Conservation (phyloP, 2,329 filamentous ascomycete genomes). For the Fusarium austroafricanum region DNA sequence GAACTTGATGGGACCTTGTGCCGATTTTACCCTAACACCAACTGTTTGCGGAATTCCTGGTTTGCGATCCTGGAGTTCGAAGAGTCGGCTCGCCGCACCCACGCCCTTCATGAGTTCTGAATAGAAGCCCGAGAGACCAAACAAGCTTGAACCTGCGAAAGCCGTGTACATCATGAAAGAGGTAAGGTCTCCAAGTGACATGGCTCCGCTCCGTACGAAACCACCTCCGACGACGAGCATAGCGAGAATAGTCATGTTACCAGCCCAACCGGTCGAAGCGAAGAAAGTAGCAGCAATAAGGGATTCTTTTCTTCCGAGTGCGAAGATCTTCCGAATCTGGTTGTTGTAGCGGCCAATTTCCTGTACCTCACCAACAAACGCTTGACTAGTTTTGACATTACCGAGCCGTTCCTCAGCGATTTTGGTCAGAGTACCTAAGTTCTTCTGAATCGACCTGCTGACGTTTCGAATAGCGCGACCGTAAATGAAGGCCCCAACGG, state of each 20-base stretch:
- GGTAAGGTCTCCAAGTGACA: slow-evolving; percentile 91
- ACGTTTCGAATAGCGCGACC: slow-evolving; percentile 89
- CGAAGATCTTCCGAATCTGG: slow-evolving; percentile 92
- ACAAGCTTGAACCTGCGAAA: slow-evolving; percentile 85
- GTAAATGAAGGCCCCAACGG: slow-evolving; percentile 90
- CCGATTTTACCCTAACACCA: slow-evolving; percentile 81
- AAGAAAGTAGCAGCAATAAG: slow-evolving; percentile 93
- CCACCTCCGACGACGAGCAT: slow-evolving; percentile 91
- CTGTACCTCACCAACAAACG: slow-evolving; percentile 92
- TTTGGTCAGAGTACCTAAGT: slow-evolving; percentile 91
- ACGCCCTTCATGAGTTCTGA: slow-evolving; percentile 99
- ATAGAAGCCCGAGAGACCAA: slow-evolving; percentile 95
- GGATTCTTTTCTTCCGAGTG: slow-evolving; percentile 86
- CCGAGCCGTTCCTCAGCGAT: slow-evolving; percentile 98
- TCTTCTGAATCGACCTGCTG: slow-evolving; percentile 93
- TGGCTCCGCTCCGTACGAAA: slow-evolving; percentile 86
- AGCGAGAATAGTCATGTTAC: slow-evolving; percentile 94
- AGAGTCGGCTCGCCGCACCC: slow-evolving; percentile 93
- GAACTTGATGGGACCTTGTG: slow-evolving; percentile 90
- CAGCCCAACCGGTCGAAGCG: slow-evolving; percentile 84
- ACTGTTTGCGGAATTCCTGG: slow-evolving; percentile 89
- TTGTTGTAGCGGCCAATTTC: slow-evolving; percentile 92
- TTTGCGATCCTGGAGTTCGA: slow-evolving; percentile 92
- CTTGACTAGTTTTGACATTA: slow-evolving; percentile 96
- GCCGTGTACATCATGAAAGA: slow-evolving; percentile 99